Base-by-base conservation (phyloP, 1,284 basidiomycete species). In the Rhodotorula sp. region DNA sequence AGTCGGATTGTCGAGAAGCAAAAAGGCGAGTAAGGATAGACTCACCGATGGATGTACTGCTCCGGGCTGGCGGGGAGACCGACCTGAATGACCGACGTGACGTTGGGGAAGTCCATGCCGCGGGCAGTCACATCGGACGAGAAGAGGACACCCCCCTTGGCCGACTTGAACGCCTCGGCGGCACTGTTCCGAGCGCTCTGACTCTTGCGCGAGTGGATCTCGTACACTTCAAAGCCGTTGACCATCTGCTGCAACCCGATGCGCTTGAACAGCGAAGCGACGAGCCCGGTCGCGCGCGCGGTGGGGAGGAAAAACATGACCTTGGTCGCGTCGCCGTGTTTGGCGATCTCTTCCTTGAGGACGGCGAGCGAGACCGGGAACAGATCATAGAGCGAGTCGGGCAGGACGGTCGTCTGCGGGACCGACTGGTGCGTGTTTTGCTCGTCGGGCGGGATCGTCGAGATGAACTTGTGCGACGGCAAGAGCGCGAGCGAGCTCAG, bases 61-160 rank as follows among this genome's bases (percentile, higher is more conserved):
- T 84, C 83, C 8, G 79, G 72, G 58, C 76, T 80, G 50, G 76
- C 76, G 10, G 84, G 84, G 5, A 83, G 74, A 77, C 78, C 88
- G 48, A 86, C 80, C 79, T 90, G 89, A 18, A 89, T 77, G 58
- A 90, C 85, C 3, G 85, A 80, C 0, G 86, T 86, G 28, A 81
- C 79, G 31, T 67, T 67, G 34, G 73, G 92, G 80, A 95, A 95
- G 81, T 95, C 92, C 68, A 97, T 88, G 28, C 93, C 93, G 68
- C 93, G 87, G 16, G 93, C 93, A 18, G 92, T 93, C 3, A 97
- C 90, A 77, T 97, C 94, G 0, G 92, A 93, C 2, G 89, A 91
- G 76, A 97, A 85, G 70, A 97, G 86, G 38, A 97, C 84, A 2
- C 84, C 89, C 0, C 80, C 82, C 34, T 77, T 79, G 0, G 84